A percentile compares a stretch with the other conserved stretches of the same genome.
Evolutionary conservation across 1,284 basidiomycete species (phyloP).

Genomic region (Golubevia pallescens): DNA sequence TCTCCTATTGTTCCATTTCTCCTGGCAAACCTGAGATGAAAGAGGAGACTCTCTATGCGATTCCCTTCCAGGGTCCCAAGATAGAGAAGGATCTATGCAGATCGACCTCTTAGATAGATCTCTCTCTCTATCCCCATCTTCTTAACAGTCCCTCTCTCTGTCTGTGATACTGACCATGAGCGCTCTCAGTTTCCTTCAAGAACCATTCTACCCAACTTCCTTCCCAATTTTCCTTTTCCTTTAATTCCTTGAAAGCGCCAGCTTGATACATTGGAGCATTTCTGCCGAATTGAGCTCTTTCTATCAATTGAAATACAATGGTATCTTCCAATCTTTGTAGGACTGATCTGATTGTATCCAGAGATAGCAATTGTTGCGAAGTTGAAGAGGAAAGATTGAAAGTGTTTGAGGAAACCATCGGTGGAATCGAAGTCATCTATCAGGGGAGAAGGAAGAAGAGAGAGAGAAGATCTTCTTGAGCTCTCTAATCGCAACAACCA

Average conservation of each 20-base stretch:
- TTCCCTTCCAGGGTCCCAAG: too few relatives aligned
- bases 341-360: slow-evolving; percentile 84
- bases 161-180: slow-evolving; percentile 76
- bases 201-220: slow-evolving; percentile 98
- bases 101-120: slow-evolving; percentile 12
- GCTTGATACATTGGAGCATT: slow-evolving; percentile 88
- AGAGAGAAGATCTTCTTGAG: background rate
- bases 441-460: background rate
- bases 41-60: too few relatives aligned
- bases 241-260: slow-evolving; percentile 73
- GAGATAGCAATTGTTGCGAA: slow-evolving; percentile 70
- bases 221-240: slow-evolving; percentile 75
- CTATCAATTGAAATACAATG: slow-evolving; percentile 91
- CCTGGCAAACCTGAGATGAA: too few relatives aligned
- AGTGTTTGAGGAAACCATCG: slow-evolving; percentile 2
- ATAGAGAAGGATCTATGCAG: too few relatives aligned
- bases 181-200: slow-evolving; percentile 87
- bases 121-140: too few relatives aligned
- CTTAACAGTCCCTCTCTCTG: too few relatives aligned
- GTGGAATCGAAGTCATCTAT: background rate
- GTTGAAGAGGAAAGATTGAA: slow-evolving; percentile 1
- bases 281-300: slow-evolving; percentile 93
- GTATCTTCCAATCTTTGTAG: slow-evolving; percentile 93
- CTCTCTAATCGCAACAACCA: too few relatives aligned
- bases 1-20: too few relatives aligned